Conservation (phyloP, 148 eudicot genomes). For the Nepenthes gracilis region DNA sequence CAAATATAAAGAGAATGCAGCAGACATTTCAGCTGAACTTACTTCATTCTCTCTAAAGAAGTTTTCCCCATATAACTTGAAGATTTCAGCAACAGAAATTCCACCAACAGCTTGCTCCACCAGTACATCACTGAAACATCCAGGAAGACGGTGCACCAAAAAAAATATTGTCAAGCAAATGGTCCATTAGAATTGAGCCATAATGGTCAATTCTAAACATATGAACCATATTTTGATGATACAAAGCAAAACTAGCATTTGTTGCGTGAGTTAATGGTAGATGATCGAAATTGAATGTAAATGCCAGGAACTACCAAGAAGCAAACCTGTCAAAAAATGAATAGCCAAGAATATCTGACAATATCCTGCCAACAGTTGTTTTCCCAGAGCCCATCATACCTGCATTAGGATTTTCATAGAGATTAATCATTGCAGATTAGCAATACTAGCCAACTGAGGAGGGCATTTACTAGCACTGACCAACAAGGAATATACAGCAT, state of each 20-base stretch:
- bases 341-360: conserved; percentile 69
- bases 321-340: conserved; percentile 78
- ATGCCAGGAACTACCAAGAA: background rate
- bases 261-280: background rate
- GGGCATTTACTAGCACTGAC: conserved; percentile 30
- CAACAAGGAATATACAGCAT: conserved; percentile 86
- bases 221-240: background rate
- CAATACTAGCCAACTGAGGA: background rate
- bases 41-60: conserved; percentile 94
- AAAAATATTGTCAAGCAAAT: background rate
- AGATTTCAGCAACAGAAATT: conserved; percentile 69
- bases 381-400: conserved; percentile 99
- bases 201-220: background rate
- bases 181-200: background rate
- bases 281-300: background rate
- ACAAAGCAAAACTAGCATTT: background rate
- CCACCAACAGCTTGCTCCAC: conserved; percentile 62
- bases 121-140: conserved; percentile 54
- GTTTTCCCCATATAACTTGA: conserved; percentile 63
- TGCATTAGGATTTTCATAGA: background rate
- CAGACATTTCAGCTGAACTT: conserved; percentile 6
- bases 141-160: conserved; percentile 9
- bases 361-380: conserved; percentile 82
- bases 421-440: background rate
- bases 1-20: background rate